These are phyloP conservation scores for Fraxinus cuspidata DNA, from an alignment of 257 asterid species.

Conservation along the genomic window DNA sequence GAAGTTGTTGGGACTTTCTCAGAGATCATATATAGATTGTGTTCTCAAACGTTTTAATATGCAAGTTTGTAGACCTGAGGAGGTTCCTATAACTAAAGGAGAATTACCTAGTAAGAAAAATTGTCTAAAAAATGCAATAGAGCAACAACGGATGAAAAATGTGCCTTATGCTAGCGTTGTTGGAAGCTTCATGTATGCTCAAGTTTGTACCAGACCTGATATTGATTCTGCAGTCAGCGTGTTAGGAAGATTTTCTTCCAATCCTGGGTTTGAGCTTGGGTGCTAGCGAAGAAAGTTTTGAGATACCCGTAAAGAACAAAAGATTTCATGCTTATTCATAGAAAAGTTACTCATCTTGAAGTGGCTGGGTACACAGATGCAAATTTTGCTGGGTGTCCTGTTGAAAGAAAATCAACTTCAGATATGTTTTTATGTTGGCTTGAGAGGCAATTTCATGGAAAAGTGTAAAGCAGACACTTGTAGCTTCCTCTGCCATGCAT, in stretches of 20 bases:
- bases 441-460: not conserved
- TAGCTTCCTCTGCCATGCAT: not conserved
- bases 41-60: not conserved
- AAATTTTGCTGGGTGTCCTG: not conserved
- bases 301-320: constrained; percentile 3
- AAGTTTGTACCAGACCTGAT: not conserved
- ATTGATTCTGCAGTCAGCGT: not conserved
- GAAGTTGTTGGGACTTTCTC: not conserved
- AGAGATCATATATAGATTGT: no score
- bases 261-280: not conserved
- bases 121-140: not conserved
- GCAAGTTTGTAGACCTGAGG: not conserved
- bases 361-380: not conserved
- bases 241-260: not conserved
- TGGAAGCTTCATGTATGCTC: not conserved
- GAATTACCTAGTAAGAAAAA: not conserved
- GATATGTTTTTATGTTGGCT: not conserved
- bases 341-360: not conserved
- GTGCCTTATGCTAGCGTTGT: not conserved
- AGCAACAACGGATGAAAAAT: not conserved
- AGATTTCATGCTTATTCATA: not conserved
- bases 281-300: not conserved
- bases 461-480: not conserved
- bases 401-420: not conserved
- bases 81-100: not conserved